Evolutionary conservation across 176 grass and related monocot genomes (phyloP).

Genomic region (Dendrocalamus sinicus): DNA sequence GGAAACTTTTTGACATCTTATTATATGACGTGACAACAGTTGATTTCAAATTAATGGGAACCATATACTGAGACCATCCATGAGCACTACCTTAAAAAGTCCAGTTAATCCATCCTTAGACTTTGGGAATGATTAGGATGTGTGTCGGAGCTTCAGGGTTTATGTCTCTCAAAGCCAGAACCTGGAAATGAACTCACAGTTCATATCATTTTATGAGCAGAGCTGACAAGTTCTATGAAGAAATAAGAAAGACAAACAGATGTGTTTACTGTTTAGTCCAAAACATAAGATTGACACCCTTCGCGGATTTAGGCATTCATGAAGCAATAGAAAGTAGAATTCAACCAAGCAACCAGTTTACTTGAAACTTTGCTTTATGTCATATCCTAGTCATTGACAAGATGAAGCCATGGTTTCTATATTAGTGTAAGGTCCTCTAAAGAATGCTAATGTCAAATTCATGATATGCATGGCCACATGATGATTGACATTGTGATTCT

Average conservation of each 20-base stretch:
- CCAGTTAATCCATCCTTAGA: conserved; percentile 87
- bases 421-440: not conserved
- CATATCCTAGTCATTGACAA: not conserved
- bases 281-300: not conserved
- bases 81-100: conserved; percentile 68
- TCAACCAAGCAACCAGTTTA: not conserved
- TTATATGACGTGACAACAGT: not conserved
- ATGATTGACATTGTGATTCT: not conserved
- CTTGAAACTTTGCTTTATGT: not conserved
- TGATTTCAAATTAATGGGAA: not conserved
- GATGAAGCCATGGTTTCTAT: not conserved
- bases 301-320: not conserved
- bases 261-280: not conserved
- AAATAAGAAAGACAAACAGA: not conserved
- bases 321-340: conserved; percentile 14
- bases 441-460: not conserved
- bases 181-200: conserved; percentile 48
- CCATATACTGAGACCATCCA: no score
- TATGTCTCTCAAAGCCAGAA: conserved; percentile 91
- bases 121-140: conserved; percentile 84
- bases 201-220: not conserved
- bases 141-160: conserved; percentile 75
- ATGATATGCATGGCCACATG: not conserved
- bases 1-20: not conserved
- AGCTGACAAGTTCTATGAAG: not conserved